Evolutionary conservation across 148 eudicot genomes (phyloP).

Genomic region (Fallopia convolvulus): DNA sequence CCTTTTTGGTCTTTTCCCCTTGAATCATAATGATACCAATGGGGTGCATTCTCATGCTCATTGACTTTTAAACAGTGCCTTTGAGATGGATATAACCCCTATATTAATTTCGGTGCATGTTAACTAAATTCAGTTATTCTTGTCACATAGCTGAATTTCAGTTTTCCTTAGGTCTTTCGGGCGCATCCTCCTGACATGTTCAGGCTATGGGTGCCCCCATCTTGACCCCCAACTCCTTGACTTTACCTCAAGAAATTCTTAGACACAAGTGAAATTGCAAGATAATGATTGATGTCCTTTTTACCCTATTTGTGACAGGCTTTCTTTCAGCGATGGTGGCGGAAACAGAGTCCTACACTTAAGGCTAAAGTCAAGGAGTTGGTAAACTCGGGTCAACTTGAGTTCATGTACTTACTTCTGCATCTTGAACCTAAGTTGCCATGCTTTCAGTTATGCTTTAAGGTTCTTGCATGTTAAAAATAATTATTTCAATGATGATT

Average conservation of each 20-base stretch:
- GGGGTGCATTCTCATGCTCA: no score
- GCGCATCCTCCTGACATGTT: no score
- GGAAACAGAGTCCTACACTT: slow-evolving; percentile 50
- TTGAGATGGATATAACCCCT: no score
- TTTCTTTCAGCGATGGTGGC: slow-evolving; percentile 83
- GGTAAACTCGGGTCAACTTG: slow-evolving; percentile 63
- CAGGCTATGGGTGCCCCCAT: no score
- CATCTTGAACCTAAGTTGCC: not conserved
- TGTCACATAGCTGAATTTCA: no score
- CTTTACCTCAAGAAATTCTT: not conserved
- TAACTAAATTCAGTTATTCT: no score
- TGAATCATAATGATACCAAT: not conserved
- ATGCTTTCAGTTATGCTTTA: not conserved
- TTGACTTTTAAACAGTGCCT: no score
- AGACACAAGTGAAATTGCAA: not conserved
- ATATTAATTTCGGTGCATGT: no score
- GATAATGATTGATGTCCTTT: not conserved
- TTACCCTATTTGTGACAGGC: slow-evolving; percentile 29
- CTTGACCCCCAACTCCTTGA: no score
- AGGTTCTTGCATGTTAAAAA: slow-evolving; percentile 2
- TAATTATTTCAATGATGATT: not conserved
- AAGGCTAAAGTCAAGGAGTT: slow-evolving; percentile 57
- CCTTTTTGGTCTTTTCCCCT: not conserved
- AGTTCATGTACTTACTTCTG: slow-evolving; percentile 48
- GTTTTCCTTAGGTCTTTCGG: no score